Base-by-base conservation (phyloP, 352 stramenopile genomes). In the Pythium rhizo-oryzae region DNA sequence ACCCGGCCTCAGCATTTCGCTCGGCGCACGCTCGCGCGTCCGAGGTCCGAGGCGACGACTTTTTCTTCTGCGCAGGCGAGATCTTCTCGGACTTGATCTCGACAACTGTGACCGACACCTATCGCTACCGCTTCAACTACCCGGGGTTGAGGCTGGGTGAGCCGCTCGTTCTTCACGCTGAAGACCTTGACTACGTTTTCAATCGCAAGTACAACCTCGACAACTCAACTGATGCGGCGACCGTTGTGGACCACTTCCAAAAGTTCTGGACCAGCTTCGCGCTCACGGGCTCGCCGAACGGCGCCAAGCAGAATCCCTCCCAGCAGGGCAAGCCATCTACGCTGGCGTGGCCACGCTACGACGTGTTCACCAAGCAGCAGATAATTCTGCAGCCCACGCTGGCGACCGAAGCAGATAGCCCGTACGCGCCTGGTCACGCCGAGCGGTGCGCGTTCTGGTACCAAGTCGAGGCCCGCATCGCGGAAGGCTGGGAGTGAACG, bases 121-220 rank as follows among this genome's bases (percentile, higher is more conserved):
- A 62, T 30, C 62, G 53, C 24, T 69, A 69, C 51, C 62, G 62
- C n/a, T 69, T 69, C 62, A 69, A 69, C 62, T 58, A 37, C 16
- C 16, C 41, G 2, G 28, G n/a, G 0, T 41, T 19, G 3, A 33
- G n/a, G 28, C 37, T 62, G 39, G 62, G 62, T 6, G 8, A 16
- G 3, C 52, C 52, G 21, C 62, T 69, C 21, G 43, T 41, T n/a
- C 23, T 62, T 21, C 62, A 69, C 44, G 50, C 62, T 19, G 33
- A 37, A 19, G 62, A 69, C 11, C 41, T 69, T 23, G 33, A 57
- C 39, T 69, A 58, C 24, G 62, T 69, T 21, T 69, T 69, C 44
- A 21, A 69, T 23, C 41, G 39, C 62, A 19, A 37, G n/a, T 19
- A 33, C 30, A 58, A 54, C 13, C 30, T 62, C 0, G 11, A 35